Evolutionary conservation across 2,329 filamentous ascomycete species (phyloP), one percentile per base, ranked within the genome.

Genomic region (Zasmidium angulare): DNA sequence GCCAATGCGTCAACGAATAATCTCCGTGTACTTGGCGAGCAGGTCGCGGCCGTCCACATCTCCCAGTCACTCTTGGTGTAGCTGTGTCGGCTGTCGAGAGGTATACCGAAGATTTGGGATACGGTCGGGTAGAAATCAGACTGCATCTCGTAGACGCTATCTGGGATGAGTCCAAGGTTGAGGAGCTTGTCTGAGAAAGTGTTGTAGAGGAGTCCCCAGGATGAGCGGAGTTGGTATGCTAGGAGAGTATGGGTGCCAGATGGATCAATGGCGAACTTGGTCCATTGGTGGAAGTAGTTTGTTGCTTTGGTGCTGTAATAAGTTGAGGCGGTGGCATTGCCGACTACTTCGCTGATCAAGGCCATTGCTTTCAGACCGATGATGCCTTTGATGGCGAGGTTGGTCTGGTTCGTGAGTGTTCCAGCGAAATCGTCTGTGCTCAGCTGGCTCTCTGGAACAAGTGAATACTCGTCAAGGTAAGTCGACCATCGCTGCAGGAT

Each of bases 361-460:
- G 65, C 55, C 63, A 70, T 70, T 14, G 66, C 72, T 2, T 67
- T 58, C 56, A 82, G 70, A 22, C 74, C 75, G 12, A 66, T 56
- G 14, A 61, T 53, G 0, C 63, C 62, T 53, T 66, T 63, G 40
- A 67, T 59, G 1, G 63, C 65, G 9, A 67, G 72, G 40, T 75
- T 75, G 17, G 77, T 77, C 48, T 80, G 64, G 19, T 76, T 75
- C 7, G 81, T 75, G 60, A 84, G 81, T 17, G 76, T 72, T 2
- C 79, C 72, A 79, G 85, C 84, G 26, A 82, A 82, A 64, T 81
- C 75, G 53, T 85, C 80, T 21, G 81, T 82, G 61, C 84, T 82
- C 56, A 85, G 77, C 63, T 86, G 84, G 50, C 80, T 77, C 2
- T 76, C 76, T 0, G 83, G 83, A 54, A 81, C 78, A 9, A 86